phyloP scores from a whole-genome alignment of 306 rosid species.

The Geum urbanum region DNA sequence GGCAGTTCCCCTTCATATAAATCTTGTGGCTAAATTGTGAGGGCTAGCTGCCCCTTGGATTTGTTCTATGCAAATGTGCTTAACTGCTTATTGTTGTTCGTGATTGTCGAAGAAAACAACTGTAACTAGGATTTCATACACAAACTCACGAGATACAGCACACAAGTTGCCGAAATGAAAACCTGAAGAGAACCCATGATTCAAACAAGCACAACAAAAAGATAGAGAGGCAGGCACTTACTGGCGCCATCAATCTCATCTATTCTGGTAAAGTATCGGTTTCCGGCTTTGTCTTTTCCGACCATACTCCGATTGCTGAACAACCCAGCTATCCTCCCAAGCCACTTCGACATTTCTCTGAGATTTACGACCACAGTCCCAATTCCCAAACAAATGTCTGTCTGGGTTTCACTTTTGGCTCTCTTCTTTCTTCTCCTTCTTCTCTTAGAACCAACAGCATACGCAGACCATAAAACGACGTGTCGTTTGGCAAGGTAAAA shows the following conservation, averaged over 20 bases:
- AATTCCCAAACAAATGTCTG: slow-evolving; percentile 11
- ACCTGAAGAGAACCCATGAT: slow-evolving; percentile 10
- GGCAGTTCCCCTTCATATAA: neutral
- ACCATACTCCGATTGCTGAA: slow-evolving; percentile 44
- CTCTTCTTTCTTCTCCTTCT: no score
- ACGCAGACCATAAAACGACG: neutral
- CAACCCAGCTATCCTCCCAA: slow-evolving; percentile 52
- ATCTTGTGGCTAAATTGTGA: neutral
- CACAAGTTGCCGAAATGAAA: neutral
- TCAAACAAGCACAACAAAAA: neutral
- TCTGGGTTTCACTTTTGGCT: neutral
- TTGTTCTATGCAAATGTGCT: neutral
- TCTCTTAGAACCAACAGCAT: no score
- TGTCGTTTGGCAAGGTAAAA: no score
- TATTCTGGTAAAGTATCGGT: slow-evolving; percentile 57
- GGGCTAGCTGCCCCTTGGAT: neutral
- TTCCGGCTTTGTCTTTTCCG: slow-evolving; percentile 76
- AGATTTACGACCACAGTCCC: neutral
- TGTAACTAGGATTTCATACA: neutral
- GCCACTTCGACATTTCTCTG: slow-evolving; percentile 55
- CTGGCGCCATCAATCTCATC: slow-evolving; percentile 73
- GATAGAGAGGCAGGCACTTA: slow-evolving; percentile 43
- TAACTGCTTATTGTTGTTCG: neutral
- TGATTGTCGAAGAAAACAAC: neutral
- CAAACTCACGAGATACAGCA: neutral